Evolutionary conservation across 495 filamentous ascomycete species (phyloP).

Genomic region (Pseudevernia furfuracea): DNA sequence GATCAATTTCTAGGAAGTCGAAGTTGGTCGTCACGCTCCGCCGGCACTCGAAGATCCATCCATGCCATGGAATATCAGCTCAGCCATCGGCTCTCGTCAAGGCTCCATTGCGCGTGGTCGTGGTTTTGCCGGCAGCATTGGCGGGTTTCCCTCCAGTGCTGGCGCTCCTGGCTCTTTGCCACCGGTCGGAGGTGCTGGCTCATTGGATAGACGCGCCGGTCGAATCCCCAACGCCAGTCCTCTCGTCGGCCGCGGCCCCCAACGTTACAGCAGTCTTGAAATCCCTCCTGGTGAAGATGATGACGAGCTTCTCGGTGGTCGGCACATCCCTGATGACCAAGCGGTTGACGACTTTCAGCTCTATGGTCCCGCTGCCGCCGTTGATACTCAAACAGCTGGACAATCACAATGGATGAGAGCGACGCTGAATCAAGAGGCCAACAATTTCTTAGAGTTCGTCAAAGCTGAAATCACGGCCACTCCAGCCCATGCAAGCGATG

Average conservation of each 20-base stretch:
- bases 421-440: conserved; percentile 49
- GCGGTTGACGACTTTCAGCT: conserved; percentile 38
- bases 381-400: conserved; percentile 41
- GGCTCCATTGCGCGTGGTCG: conserved; percentile 30
- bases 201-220: conserved; percentile 33
- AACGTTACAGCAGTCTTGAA: conserved; percentile 33
- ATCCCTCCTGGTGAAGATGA: conserved; percentile 33
- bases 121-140: conserved; percentile 30
- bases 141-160: conserved; percentile 27
- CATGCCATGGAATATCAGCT: conserved; percentile 67
- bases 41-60: conserved; percentile 51
- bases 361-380: conserved; percentile 38
- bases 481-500: conserved; percentile 31
- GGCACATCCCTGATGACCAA: conserved; percentile 36
- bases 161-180: conserved; percentile 22
- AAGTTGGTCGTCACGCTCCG: conserved; percentile 54
- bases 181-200: conserved; percentile 13
- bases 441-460: conserved; percentile 56
- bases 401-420: conserved; percentile 38
- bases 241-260: conserved; percentile 48
- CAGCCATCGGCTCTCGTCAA: conserved; percentile 48
- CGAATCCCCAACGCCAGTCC: conserved; percentile 55
- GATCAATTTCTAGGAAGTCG: conserved; percentile 38
- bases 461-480: conserved; percentile 31
- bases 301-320: conserved; percentile 39